phyloP scores from a whole-genome alignment of 179 eudicot genomes.

The Drosera spatulata region DNA sequence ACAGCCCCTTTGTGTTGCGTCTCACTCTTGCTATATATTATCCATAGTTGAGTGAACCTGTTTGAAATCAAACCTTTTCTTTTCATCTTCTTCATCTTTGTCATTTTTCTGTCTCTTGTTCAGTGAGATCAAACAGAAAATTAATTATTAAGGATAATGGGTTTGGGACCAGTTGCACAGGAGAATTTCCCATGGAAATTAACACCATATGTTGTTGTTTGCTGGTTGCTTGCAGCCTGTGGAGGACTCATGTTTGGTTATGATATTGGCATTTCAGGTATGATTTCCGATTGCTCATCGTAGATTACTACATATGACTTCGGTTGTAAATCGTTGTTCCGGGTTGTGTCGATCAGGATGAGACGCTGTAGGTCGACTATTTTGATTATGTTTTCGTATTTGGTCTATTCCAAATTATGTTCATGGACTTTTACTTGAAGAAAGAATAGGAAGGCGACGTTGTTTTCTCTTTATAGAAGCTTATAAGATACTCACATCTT shows the following conservation, averaged over 20 bases:
- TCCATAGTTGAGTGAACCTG: not conserved
- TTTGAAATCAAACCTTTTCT: not conserved
- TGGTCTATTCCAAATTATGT: too few relatives aligned
- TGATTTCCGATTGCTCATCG: not conserved
- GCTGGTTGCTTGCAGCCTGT: constrained; percentile 3
- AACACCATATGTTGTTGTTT: constrained; percentile 1
- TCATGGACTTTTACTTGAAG: too few relatives aligned
- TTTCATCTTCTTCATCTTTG: not conserved
- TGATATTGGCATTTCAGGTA: not conserved
- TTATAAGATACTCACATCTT: not conserved
- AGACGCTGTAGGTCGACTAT: too few relatives aligned
- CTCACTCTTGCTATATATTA: not conserved
- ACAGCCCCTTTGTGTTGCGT: not conserved
- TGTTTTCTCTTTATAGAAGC: not conserved
- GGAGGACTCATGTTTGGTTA: constrained; percentile 5
- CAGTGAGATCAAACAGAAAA: not conserved
- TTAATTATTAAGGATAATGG: not conserved
- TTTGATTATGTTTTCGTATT: too few relatives aligned
- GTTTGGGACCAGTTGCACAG: not conserved
- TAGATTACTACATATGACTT: not conserved
- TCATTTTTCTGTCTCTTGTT: not conserved
- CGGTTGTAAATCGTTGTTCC: not conserved
- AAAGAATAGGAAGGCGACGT: not conserved
- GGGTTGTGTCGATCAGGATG: not conserved
- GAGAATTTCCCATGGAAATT: constrained; percentile 1